Evolutionary conservation across 345 rosid genomes (phyloP).

Genomic region (Eucalyptus guilfoylei): DNA sequence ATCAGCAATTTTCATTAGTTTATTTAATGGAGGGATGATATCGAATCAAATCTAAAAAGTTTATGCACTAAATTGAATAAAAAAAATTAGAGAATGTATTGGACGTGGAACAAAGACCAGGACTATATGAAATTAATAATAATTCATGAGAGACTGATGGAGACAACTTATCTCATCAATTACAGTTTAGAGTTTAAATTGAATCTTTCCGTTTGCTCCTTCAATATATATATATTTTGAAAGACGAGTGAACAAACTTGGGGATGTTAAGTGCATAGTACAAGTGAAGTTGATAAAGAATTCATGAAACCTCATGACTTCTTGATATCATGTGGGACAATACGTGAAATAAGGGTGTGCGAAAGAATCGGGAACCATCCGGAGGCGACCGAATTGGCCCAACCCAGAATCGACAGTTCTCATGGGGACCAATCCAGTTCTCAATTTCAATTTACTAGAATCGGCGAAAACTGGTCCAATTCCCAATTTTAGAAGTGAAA

Average conservation of each 20-base stretch:
- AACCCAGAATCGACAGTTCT: fast-evolving
- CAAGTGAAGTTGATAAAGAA: background rate
- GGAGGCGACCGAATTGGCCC: fast-evolving
- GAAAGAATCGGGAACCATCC: too few relatives aligned
- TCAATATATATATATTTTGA: background rate
- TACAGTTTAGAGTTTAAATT: background rate
- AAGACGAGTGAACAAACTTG: background rate
- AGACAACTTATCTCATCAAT: background rate
- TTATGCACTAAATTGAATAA: background rate
- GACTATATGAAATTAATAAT: background rate
- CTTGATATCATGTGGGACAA: background rate
- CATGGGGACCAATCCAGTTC: fast-evolving
- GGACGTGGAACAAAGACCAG: background rate
- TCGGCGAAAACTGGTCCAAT: fast-evolving
- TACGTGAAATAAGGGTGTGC: background rate
- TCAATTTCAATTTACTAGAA: too few relatives aligned
- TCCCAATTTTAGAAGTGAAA: too few relatives aligned
- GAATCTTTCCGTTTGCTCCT: background rate
- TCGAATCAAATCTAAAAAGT: background rate
- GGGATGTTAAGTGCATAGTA: background rate
- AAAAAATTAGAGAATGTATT: background rate
- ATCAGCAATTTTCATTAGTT: background rate
- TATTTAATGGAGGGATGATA: background rate
- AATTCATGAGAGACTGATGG: background rate
- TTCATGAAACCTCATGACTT: background rate